Percentiles rank a stretch among this genome's conserved stretches.
Conservation (phyloP, 768 basidiomycete species). For the Boletus subparvulus region DNA sequence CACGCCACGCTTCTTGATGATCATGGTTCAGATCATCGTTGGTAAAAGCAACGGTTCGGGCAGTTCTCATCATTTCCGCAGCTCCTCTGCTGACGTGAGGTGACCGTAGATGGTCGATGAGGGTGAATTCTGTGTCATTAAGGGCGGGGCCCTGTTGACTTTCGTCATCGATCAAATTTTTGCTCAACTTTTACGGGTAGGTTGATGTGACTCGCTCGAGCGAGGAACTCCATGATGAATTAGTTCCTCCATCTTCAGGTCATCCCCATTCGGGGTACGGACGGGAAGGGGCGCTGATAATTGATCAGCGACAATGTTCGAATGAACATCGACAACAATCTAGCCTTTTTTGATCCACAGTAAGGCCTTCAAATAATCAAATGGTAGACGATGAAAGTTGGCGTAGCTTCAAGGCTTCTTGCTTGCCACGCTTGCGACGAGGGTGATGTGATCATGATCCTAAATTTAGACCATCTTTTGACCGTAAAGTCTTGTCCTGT, state of each 20-base stretch:
- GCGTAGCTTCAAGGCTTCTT: neutral
- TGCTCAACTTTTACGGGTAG: no score
- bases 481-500: neutral
- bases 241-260: no score
- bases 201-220: no score
- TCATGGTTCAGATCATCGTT: neutral
- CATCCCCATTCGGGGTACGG: no score
- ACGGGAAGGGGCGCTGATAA: no score
- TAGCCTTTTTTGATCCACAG: no score
- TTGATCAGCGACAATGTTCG: no score
- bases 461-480: neutral
- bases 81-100: neutral
- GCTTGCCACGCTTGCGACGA: neutral
- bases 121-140: neutral
- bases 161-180: neutral
- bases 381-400: neutral
- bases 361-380: neutral
- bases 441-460: neutral
- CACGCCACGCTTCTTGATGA: neutral
- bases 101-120: neutral
- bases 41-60: neutral
- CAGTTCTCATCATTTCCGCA: neutral
- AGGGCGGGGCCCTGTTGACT: neutral
- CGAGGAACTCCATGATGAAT: no score
- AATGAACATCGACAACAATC: no score